These are phyloP conservation scores for Schwanniomyces occidentalis DNA, from an alignment of 805 yeast genomes.

Conservation along the genomic window DNA sequence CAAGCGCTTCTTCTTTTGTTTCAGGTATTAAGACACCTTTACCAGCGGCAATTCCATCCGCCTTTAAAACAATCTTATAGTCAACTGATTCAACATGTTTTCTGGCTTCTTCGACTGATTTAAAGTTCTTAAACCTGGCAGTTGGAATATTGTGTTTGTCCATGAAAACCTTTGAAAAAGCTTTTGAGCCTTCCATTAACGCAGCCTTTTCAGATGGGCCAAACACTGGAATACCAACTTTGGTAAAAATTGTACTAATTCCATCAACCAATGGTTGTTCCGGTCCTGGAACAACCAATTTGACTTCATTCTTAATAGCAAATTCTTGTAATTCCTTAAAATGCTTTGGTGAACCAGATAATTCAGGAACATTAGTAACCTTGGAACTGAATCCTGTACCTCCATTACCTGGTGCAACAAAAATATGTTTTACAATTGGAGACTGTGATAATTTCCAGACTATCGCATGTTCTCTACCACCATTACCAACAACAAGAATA, in stretches of 20 bases:
- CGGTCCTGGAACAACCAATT: constrained; percentile 95
- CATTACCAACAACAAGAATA: constrained; percentile 88
- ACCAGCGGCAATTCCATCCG: constrained; percentile 98
- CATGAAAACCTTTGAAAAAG: constrained; percentile 94
- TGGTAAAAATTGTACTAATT: constrained; percentile 65
- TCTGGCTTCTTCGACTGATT: constrained; percentile 71
- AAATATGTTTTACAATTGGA: constrained; percentile 65
- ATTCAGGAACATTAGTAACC: constrained; percentile 64
- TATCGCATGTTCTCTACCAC: constrained; percentile 98
- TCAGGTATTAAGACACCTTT: constrained; percentile 96
- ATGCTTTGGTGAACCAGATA: constrained; percentile 64
- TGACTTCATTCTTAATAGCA: constrained; percentile 65
- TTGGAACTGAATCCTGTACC: constrained; percentile 68
- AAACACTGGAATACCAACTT: constrained; percentile 91
- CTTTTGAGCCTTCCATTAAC: constrained; percentile 93
- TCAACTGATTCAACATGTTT: constrained; percentile 63
- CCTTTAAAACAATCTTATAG: constrained; percentile 87
- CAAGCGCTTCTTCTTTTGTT: constrained; percentile 77
- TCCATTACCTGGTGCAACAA: constrained; percentile 96
- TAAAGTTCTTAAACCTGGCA: constrained; percentile 84
- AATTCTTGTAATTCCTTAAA: constrained; percentile 71
- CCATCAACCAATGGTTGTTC: constrained; percentile 99
- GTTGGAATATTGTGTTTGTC: constrained; percentile 90
- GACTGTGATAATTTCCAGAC: constrained; percentile 90
- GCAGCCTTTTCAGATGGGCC: constrained; percentile 96